Base-by-base conservation (phyloP, 768 basidiomycete genomes). In the Boletus eberwhitei region DNA sequence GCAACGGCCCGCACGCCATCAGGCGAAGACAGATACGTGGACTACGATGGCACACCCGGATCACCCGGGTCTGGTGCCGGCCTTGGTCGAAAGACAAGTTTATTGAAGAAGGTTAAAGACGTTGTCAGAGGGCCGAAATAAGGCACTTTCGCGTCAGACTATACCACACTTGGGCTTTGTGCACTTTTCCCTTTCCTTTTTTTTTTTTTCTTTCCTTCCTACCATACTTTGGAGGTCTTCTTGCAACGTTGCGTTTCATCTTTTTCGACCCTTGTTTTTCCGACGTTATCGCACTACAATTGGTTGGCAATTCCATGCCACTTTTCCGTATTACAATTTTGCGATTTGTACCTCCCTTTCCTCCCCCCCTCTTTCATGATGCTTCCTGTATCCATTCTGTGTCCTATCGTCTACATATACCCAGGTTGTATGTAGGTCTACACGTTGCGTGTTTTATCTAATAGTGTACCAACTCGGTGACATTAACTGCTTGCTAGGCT, bases 21-120 rank as follows among this genome's bases (percentile, higher is more conserved):
- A 2, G 58, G 61, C 7, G 71, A 67, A 47, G 71, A 72, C 50
- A 65, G 50, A 31, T 65, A 70, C 31, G 77, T 67, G n/a, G 86
- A 87, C 64, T 80, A 82, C 64, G 84, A 85, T 43, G 71, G 68
- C 48, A 48, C 67, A 36, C 62, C 59, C 50, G 59, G 62, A 50
- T 70, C 72, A 5, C 73, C 80, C 12, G 73, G 71, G 37, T 74
- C 67, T 21, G 72, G 71, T 4, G 63, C 64, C 8, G 74, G 76
- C 22, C 77, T 92, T 1, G 85, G 84, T 43, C 78, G 90, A 64
- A 91, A 85, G 78, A 78, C 86, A 2, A 90, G 88, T 65, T 73
- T 92, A 54, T 79, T 91, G 77, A 87, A 86, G 80, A 90, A 87
- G 68, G 81, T 91, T 52, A 86, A 86, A 59, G 79, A 81, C 41